Percentiles rank a stretch among this genome's conserved stretches.
Conservation (phyloP, 768 basidiomycete species). For the Sporobolomyces roseus region DNA sequence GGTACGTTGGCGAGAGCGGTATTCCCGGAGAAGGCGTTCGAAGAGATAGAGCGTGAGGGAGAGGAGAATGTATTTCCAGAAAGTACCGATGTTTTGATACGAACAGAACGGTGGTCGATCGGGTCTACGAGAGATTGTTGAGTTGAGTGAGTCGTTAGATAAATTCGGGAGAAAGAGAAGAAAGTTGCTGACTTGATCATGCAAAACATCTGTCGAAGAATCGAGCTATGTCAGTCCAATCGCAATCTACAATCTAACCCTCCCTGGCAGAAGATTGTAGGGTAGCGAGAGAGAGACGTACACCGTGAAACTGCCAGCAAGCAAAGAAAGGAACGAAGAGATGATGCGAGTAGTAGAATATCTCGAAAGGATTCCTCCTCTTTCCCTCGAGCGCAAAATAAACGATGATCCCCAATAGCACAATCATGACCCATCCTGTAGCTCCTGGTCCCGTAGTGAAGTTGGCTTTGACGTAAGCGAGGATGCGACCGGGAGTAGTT, state of each 20-base stretch:
- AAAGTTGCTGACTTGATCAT: conserved; percentile 60
- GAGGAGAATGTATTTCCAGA: conserved; percentile 72
- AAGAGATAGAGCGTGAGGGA: conserved; percentile 64
- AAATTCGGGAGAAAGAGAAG: conserved; percentile 45
- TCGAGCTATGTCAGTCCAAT: neutral
- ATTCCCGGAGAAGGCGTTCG: conserved; percentile 87
- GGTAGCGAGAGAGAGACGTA: neutral
- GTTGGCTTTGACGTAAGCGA: conserved; percentile 72
- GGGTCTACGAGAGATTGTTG: conserved; percentile 50
- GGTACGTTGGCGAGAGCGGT: conserved; percentile 83
- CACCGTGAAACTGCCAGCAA: conserved; percentile 63
- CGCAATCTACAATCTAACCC: too few relatives aligned
- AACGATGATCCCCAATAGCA: conserved; percentile 69
- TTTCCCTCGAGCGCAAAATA: conserved; percentile 75
- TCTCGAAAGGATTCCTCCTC: conserved; percentile 62
- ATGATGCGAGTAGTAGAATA: conserved; percentile 60
- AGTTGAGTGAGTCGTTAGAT: neutral
- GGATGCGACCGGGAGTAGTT: conserved; percentile 55
- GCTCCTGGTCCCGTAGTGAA: conserved; percentile 59
- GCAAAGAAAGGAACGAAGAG: conserved; percentile 87
- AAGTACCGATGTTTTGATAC: conserved; percentile 78
- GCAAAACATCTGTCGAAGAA: conserved; percentile 52
- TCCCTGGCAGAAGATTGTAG: too few relatives aligned
- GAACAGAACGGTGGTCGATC: conserved; percentile 85
- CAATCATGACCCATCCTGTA: conserved; percentile 52